Conservation (phyloP, 2,329 filamentous ascomycete genomes). For the Sordariomycetes sp. region DNA sequence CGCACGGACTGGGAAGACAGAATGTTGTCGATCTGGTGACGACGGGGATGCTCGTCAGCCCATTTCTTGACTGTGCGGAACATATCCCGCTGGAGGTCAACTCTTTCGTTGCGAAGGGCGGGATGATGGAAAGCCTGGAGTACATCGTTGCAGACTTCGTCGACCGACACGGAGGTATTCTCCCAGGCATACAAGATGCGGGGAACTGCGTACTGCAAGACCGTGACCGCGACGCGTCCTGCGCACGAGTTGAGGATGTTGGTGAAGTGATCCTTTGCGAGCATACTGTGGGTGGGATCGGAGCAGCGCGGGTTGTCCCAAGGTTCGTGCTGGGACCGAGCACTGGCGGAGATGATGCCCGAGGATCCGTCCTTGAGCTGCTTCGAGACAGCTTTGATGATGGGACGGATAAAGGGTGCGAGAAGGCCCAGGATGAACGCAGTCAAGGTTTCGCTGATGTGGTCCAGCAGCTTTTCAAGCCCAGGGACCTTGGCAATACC, state of each 20-base stretch:
- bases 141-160: constrained; percentile 77
- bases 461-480: constrained; percentile 81
- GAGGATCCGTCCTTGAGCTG: constrained; percentile 80
- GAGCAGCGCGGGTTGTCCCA: constrained; percentile 70
- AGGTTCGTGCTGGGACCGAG: constrained; percentile 67
- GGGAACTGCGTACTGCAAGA: constrained; percentile 82
- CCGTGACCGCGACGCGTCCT: constrained; percentile 62
- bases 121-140: constrained; percentile 86
- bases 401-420: constrained; percentile 82
- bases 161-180: constrained; percentile 69
- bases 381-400: constrained; percentile 81
- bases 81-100: constrained; percentile 83
- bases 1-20: constrained; percentile 78
- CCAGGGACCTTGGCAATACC: constrained; percentile 90
- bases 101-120: constrained; percentile 61
- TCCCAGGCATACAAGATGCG: constrained; percentile 91
- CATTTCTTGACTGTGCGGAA: constrained; percentile 77
- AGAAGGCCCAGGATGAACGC: constrained; percentile 86
- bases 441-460: constrained; percentile 86
- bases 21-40: constrained; percentile 60
- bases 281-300: constrained; percentile 73
- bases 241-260: constrained; percentile 70
- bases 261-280: constrained; percentile 79
- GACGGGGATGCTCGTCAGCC: constrained; percentile 61
- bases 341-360: constrained; percentile 56